Percentiles rank a stretch among this genome's conserved stretches.
These are phyloP conservation scores for Cylindrotheca closterium DNA, from an alignment of 108 stramenopile genomes.

Conservation along the genomic window DNA sequence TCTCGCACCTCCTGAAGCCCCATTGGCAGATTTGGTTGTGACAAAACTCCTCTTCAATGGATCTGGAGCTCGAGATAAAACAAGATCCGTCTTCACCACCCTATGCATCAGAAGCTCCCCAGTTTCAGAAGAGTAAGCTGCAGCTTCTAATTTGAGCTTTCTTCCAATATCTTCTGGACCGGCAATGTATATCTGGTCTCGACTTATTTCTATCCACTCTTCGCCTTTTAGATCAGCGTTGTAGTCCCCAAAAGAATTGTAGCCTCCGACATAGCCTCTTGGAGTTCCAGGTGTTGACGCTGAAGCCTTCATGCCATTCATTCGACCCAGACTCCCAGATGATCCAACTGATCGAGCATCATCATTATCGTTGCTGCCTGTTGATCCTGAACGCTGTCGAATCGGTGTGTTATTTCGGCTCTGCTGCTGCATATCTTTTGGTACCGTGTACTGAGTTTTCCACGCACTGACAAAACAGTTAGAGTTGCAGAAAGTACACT, in stretches of 20 bases:
- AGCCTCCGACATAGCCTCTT: conserved; percentile 40
- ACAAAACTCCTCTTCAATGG: conserved; percentile 81
- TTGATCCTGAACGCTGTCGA: conserved; percentile 30
- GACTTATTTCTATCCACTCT: conserved; percentile 76
- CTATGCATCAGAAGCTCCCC: conserved; percentile 85
- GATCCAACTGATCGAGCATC: conserved; percentile 38
- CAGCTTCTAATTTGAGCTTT: conserved; percentile 81
- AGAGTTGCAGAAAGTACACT: conserved; percentile 86
- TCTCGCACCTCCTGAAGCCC: conserved; percentile 67
- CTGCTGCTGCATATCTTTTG: conserved; percentile 34
- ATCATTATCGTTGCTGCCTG: conserved; percentile 30
- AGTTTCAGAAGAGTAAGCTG: conserved; percentile 76
- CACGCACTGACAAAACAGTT: conserved; percentile 85
- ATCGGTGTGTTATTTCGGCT: conserved; percentile 23
- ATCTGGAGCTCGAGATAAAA: conserved; percentile 76
- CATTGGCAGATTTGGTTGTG: conserved; percentile 57
- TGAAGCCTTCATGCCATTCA: conserved; percentile 30
- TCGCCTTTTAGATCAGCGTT: conserved; percentile 46
- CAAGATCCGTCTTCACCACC: conserved; percentile 86
- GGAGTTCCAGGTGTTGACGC: conserved; percentile 44
- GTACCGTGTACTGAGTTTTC: conserved; percentile 87
- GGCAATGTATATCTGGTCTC: conserved; percentile 79
- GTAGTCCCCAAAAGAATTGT: conserved; percentile 34
- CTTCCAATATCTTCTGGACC: conserved; percentile 73
- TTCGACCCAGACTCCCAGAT: conserved; percentile 21